These are phyloP conservation scores for Chrysochromulina parva DNA, from an alignment of 78 protist species.

Conservation along the genomic window DNA sequence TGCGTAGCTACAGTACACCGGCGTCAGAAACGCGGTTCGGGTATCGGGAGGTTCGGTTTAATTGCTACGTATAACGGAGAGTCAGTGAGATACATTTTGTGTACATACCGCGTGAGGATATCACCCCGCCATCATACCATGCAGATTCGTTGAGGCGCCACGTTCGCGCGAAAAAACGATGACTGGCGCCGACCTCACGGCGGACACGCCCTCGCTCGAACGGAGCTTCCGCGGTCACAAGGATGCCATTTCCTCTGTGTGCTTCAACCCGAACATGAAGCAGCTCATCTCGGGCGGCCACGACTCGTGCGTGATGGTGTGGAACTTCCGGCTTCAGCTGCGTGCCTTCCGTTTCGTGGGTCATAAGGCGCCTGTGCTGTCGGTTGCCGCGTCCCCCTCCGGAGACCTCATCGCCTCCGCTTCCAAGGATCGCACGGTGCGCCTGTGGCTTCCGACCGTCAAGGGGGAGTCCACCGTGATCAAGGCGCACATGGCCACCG, in stretches of 20 bases:
- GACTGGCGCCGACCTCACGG: too few species aligned
- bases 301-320: constrained; percentile 88
- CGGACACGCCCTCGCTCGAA: constrained; percentile 66
- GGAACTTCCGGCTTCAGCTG: constrained; percentile 81
- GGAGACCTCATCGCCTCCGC: constrained; percentile 77
- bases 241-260: constrained; percentile 53
- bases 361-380: constrained; percentile 73
- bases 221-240: constrained; percentile 87
- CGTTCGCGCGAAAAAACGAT: too few species aligned
- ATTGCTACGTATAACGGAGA: too few species aligned
- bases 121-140: too few species aligned
- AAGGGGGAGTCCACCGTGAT: background rate
- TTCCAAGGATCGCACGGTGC: constrained; percentile 65
- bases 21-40: too few species aligned
- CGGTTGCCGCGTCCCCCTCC: constrained; percentile 58
- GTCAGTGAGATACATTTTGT: too few species aligned
- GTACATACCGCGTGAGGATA: too few species aligned
- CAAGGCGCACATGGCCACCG: constrained; percentile 61
- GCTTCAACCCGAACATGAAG: constrained; percentile 75
- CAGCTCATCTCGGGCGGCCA: constrained; percentile 69
- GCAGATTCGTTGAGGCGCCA: too few species aligned
- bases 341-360: constrained; percentile 85
- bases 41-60: too few species aligned
- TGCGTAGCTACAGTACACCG: too few species aligned
- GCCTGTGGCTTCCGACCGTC: constrained; percentile 80